Base-by-base conservation (phyloP, 139 green algal species). In the Pleodorina starrii region DNA sequence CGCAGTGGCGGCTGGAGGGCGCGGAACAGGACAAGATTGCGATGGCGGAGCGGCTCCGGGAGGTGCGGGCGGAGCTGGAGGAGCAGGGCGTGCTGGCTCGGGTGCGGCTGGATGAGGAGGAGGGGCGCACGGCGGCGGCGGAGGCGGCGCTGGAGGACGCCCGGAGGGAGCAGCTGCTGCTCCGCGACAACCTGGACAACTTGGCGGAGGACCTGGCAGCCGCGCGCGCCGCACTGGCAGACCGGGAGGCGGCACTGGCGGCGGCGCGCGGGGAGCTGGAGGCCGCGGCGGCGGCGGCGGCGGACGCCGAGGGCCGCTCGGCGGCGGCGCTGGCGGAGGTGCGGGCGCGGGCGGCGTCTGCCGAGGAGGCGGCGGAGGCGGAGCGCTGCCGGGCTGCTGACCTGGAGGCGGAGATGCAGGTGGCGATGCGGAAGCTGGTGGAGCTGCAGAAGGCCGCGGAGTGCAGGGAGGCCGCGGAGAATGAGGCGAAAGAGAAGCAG, bases 291-390 rank as follows among this genome's bases (percentile, higher is more conserved):
- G 79, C 35, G 1, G 79, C 79, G 19, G 10, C 36, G 25, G 36
- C 51, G 46, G 14, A 50, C 17, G 76, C 48, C 5, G 14, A 25
- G 32, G 35, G 35, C 27, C 27, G 27, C n/a, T 14, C 16, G 69
- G 35, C 46, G 32, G 50, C 48, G 7, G 48, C 4, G 21, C 19
- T 17, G 9, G 57, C 36, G 36, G 78, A 63, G 54, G 54, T 35
- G 50, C 48, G n/a, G 19, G 76, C 76, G 50, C 48, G 76, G 59
- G 80, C 42, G 42, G 80, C 57, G 60, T 59, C 80, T 40, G 77
- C 74, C 6, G 32, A 84, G 46, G 76, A 48, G n/a, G 48, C 57
- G 76, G 19, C 48, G 76, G 48, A 84, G 46, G 48, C n/a, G 40
- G 79, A 86, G 79, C 79, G 57, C 5, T 12, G 16, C 10, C 29